These are phyloP conservation scores for Eucalyptus viminalis DNA, from an alignment of 345 rosid species.

Conservation along the genomic window DNA sequence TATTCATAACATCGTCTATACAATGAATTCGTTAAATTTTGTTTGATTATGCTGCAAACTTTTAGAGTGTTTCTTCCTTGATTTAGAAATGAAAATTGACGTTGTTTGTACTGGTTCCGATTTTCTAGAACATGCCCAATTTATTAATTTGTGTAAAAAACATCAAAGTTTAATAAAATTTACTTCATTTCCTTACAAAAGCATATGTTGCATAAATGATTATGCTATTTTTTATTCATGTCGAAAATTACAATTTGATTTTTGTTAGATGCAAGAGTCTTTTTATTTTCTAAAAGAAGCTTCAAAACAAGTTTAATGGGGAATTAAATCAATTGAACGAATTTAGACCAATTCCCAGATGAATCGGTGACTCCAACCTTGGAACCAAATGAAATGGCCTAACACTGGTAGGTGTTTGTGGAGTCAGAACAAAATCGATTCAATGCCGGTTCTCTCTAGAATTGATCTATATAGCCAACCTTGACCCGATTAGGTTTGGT, in stretches of 20 bases:
- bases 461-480: accelerated
- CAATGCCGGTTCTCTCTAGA: accelerated
- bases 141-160: neutral
- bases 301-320: neutral
- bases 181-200: neutral
- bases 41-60: neutral
- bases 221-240: neutral
- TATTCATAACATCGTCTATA: accelerated
- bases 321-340: neutral
- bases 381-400: accelerated
- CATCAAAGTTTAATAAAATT: neutral
- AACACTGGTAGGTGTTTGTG: accelerated
- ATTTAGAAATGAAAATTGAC: accelerated
- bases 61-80: accelerated
- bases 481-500: accelerated
- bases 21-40: accelerated
- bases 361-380: neutral
- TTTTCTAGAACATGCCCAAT: neutral
- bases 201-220: neutral
- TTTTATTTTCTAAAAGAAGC: neutral
- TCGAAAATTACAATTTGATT: neutral
- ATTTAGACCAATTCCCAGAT: accelerated
- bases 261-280: neutral
- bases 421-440: accelerated
- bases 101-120: accelerated